phyloP scores from a whole-genome alignment of 768 basidiomycete genomes.

The Leccinum aurantiacum region DNA sequence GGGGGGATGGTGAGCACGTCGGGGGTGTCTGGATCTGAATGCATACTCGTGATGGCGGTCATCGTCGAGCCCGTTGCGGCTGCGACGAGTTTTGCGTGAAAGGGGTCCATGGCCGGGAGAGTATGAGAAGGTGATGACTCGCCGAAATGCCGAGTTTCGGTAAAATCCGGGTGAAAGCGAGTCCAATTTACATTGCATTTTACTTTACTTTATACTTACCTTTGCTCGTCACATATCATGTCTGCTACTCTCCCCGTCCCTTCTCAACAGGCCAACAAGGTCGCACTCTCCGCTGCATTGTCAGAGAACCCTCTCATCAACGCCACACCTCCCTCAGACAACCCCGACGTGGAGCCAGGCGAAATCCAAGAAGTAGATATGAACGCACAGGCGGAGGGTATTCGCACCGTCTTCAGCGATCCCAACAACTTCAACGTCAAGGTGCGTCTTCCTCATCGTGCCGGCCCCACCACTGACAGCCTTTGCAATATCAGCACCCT shows the following conservation, averaged over 20 bases:
- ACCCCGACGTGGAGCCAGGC: conserved; percentile 62
- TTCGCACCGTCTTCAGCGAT: conserved; percentile 92
- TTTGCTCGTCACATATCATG: conserved; percentile 15
- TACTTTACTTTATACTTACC: neutral
- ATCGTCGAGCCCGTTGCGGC: conserved; percentile 77
- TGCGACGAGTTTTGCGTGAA: conserved; percentile 77
- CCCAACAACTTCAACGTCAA: conserved; percentile 95
- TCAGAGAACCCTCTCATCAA: conserved; percentile 47
- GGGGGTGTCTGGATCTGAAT: conserved; percentile 8
- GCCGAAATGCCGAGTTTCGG: conserved; percentile 15
- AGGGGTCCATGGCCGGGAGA: conserved; percentile 51
- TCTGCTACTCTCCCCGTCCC: conserved; percentile 55
- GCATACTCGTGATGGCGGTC: conserved; percentile 81
- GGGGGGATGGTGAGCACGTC: conserved; percentile 7
- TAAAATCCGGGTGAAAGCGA: conserved; percentile 24
- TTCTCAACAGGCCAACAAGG: conserved; percentile 76
- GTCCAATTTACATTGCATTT: neutral
- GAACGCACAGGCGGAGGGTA: conserved; percentile 77
- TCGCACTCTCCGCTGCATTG: conserved; percentile 73
- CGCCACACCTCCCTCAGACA: conserved; percentile 23
- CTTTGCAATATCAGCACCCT: conserved; percentile 63
- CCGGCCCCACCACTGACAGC: neutral
- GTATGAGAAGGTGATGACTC: neutral
- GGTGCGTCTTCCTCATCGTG: conserved; percentile 42
- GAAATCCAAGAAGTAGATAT: conserved; percentile 88